Conservation (phyloP, 164 flowering plant genomes). For the Stephania yunnanensis region DNA sequence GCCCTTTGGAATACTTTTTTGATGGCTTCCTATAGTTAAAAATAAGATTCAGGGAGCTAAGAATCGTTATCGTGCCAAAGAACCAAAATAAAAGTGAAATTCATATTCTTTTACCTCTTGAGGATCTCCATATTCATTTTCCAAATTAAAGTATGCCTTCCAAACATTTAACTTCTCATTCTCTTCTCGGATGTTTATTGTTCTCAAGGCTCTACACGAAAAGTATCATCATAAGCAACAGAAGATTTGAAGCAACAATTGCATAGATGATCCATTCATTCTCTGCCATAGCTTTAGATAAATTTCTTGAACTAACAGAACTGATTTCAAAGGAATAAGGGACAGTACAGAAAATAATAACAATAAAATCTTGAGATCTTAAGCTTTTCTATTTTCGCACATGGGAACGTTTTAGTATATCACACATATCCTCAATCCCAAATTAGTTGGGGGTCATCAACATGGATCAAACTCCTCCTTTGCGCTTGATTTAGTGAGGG, state of each 20-base stretch:
- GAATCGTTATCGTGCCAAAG: neutral
- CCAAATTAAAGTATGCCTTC: conserved; percentile 87
- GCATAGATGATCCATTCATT: neutral
- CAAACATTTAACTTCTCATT: conserved; percentile 83
- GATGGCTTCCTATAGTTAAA: conserved; percentile 67
- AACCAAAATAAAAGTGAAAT: neutral
- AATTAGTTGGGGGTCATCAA: too few species aligned
- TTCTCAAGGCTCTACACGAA: conserved; percentile 68
- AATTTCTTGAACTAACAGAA: neutral
- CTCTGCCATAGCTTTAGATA: neutral
- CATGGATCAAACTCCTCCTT: too few species aligned
- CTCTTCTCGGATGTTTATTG: conserved; percentile 78
- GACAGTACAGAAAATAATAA: neutral
- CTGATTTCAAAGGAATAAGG: neutral
- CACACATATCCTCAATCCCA: neutral
- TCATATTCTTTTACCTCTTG: conserved; percentile 46
- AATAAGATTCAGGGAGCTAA: neutral
- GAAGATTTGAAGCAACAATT: neutral
- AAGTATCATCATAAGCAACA: neutral
- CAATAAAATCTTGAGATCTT: neutral
- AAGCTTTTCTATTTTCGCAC: neutral
- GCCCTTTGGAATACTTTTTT: conserved; percentile 68
- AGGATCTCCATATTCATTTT: conserved; percentile 81
- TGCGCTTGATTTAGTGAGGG: too few species aligned
- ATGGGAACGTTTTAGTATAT: neutral